Evolutionary conservation across 2,329 filamentous ascomycete species (phyloP).

Genomic region (Xylariaceae sp.): DNA sequence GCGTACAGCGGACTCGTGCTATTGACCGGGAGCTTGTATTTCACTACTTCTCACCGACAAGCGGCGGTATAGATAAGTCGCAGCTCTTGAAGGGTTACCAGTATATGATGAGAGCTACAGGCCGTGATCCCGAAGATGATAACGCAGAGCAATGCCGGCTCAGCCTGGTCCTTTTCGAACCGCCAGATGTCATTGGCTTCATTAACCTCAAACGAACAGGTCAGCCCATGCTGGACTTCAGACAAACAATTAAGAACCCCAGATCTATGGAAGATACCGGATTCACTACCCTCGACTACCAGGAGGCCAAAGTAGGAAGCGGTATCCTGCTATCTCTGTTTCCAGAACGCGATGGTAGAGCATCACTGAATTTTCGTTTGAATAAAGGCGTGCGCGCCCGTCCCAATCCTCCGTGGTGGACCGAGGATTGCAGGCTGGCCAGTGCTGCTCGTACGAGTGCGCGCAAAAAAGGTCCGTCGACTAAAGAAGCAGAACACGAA

Average conservation of each 20-base stretch:
- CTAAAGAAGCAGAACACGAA: not conserved
- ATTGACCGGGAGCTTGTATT: not conserved
- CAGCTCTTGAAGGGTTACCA: not conserved
- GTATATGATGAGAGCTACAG: not conserved
- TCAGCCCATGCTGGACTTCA: not conserved
- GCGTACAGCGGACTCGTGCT: not conserved
- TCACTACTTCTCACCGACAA: not conserved
- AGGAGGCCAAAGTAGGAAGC: not conserved
- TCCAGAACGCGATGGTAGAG: not conserved
- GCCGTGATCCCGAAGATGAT: not conserved
- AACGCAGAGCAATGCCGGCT: not conserved
- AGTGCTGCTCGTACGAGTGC: not conserved
- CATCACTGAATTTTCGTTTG: not conserved
- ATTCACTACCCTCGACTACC: not conserved
- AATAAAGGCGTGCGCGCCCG: not conserved
- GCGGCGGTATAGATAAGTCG: not conserved
- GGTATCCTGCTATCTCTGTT: not conserved
- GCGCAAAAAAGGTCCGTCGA: not conserved
- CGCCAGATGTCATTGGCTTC: not conserved
- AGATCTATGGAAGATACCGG: not conserved
- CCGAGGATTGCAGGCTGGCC: not conserved
- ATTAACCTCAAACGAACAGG: conserved; percentile 1
- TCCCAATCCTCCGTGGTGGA: not conserved
- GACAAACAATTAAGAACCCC: not conserved
- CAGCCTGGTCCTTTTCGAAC: not conserved